Percentiles rank a stretch among this genome's conserved stretches.
These are phyloP conservation scores for Aphelidium insulamus DNA, from an alignment of 371 early-diverging fungal species.

Conservation along the genomic window DNA sequence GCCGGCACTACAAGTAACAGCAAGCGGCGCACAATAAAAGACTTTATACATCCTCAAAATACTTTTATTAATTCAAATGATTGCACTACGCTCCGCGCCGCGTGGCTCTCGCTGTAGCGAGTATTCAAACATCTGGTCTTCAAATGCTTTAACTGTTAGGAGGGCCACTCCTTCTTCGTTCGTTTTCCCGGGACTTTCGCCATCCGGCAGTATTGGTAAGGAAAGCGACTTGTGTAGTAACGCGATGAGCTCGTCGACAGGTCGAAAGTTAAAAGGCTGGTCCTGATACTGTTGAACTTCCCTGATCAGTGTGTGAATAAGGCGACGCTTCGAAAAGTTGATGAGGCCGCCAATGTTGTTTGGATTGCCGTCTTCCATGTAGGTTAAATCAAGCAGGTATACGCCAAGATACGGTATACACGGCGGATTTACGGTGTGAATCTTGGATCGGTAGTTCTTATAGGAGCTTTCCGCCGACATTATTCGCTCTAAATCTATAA, in stretches of 20 bases:
- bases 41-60: too few relatives aligned
- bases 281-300: conserved; percentile 8
- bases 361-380: conserved; percentile 17
- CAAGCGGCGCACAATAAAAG: too few relatives aligned
- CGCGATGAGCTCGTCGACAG: background rate
- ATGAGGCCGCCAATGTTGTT: conserved; percentile 7
- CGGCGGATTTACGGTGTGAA: conserved; percentile 2
- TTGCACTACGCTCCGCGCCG: too few relatives aligned
- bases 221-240: background rate
- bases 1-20: too few relatives aligned
- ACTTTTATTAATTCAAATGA: too few relatives aligned
- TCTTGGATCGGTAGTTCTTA: conserved; percentile 6
- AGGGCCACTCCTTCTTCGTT: too few relatives aligned
- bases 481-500: conserved; percentile 6
- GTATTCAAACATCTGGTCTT: background rate
- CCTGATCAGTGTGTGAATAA: conserved; percentile 8
- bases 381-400: conserved; percentile 5
- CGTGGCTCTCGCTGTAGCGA: conserved; percentile 1
- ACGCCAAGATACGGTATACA: conserved; percentile 7
- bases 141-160: too few relatives aligned
- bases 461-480: conserved; percentile 8
- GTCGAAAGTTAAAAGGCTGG: conserved; percentile 1
- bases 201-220: background rate
- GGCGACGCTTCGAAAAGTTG: conserved; percentile 12
- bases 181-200: too few relatives aligned